Conservation (phyloP, 352 stramenopile species). For the Pythium guiyangense region DNA sequence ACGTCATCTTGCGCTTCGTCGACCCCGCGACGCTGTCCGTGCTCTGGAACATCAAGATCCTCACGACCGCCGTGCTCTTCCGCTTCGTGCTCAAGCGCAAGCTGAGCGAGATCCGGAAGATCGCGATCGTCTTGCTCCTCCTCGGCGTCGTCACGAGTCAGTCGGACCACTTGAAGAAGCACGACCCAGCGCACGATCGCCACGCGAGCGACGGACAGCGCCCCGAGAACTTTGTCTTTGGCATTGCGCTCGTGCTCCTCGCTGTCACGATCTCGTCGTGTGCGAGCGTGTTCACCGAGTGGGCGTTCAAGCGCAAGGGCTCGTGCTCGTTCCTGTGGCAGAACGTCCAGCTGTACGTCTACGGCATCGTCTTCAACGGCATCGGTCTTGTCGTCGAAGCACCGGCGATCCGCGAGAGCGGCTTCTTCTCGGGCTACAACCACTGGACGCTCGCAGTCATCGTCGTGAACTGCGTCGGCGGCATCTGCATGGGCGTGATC, state of each 20-base stretch:
- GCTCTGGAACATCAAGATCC: constrained; percentile 88
- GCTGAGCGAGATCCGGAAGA: constrained; percentile 65
- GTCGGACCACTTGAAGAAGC: constrained; percentile 61
- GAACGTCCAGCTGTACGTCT: constrained; percentile 80
- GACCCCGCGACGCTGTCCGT: constrained; percentile 83
- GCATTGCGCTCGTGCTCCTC: constrained; percentile 63
- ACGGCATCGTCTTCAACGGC: constrained; percentile 79
- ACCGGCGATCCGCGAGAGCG: constrained; percentile 31
- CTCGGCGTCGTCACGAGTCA: constrained; percentile 79
- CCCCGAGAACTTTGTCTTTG: constrained; percentile 31
- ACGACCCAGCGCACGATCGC: too few relatives aligned
- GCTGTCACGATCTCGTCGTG: constrained; percentile 77
- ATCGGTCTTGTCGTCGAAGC: constrained; percentile 50
- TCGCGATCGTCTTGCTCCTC: constrained; percentile 71
- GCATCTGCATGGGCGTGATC: constrained; percentile 76
- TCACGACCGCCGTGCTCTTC: constrained; percentile 82
- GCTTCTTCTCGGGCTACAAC: constrained; percentile 83
- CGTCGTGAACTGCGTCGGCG: constrained; percentile 64
- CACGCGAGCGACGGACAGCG: too few relatives aligned
- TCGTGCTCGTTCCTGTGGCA: constrained; percentile 77
- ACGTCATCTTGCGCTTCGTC: constrained; percentile 84
- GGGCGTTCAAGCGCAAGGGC: constrained; percentile 77
- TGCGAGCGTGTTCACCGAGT: constrained; percentile 83
- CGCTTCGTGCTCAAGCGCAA: constrained; percentile 72
- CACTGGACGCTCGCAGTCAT: constrained; percentile 75